Conservation (phyloP, 2,329 filamentous ascomycete species). For the Aspergillus piperis region DNA sequence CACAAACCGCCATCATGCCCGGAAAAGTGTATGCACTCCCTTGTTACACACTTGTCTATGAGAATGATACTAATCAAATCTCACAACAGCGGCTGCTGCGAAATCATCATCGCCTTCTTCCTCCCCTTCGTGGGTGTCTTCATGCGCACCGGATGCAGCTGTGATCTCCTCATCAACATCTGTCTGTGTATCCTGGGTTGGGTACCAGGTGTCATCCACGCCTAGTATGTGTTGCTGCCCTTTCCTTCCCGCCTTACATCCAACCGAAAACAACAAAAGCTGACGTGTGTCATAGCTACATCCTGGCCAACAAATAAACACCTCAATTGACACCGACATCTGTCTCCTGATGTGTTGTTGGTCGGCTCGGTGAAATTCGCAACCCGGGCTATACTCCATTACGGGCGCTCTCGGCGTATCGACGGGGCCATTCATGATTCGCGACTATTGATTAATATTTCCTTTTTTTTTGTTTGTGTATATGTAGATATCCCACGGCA, state of each 20-base stretch:
- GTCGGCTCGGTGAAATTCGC: not conserved
- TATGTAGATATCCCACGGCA: not conserved
- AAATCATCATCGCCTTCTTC: conserved; percentile 8
- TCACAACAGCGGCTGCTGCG: conserved; percentile 3
- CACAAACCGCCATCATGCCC: not conserved
- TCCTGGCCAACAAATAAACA: conserved; percentile 8
- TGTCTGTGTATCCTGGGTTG: conserved; percentile 8
- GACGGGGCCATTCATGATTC: not conserved
- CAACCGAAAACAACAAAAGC: not conserved
- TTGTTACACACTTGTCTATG: not conserved
- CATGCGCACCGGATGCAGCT: conserved; percentile 9
- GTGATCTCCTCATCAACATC: conserved; percentile 9
- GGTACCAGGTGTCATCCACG: conserved; percentile 7
- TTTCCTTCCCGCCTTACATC: not conserved
- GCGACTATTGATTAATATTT: not conserved
- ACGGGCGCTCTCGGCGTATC: conserved; percentile 5
- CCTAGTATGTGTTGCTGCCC: not conserved
- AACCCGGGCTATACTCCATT: not conserved
- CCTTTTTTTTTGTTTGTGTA: not conserved
- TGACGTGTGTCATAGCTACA: conserved; percentile 1
- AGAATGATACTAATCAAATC: not conserved
- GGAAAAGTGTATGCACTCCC: not conserved
- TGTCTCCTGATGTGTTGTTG: not conserved
- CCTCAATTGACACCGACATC: not conserved
- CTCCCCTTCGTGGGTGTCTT: conserved; percentile 9